A percentile compares a stretch with the other conserved stretches of the same genome.
phyloP scores from a whole-genome alignment of 2,329 filamentous ascomycete species.

The Microdochium nivale region DNA sequence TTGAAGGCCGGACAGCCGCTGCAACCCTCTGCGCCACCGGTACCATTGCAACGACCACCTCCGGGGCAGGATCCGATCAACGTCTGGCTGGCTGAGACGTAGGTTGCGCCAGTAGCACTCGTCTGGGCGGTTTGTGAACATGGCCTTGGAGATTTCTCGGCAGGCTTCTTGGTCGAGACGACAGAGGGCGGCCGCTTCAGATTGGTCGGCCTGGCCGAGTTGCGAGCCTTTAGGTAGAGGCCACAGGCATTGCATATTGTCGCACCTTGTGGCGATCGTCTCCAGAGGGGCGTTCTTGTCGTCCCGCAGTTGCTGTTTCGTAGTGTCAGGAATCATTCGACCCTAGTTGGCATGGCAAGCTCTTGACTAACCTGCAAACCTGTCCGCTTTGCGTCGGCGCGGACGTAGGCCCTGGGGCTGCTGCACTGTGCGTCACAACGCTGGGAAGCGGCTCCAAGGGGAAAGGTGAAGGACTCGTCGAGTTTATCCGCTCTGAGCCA shows the following conservation, averaged over 20 bases:
- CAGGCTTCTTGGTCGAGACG: slow-evolving; percentile 32
- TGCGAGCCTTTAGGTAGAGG: slow-evolving; percentile 87
- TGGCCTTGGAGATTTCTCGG: slow-evolving; percentile 26
- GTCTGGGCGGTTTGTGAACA: slow-evolving; percentile 25
- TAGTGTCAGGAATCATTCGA: slow-evolving; percentile 10
- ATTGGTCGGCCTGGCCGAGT: slow-evolving; percentile 82
- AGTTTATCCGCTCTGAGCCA: slow-evolving; percentile 17
- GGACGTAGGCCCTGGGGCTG: slow-evolving; percentile 7
- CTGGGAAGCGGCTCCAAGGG: slow-evolving; percentile 13
- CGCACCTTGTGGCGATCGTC: slow-evolving; percentile 82
- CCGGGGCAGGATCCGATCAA: slow-evolving; percentile 86
- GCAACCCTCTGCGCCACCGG: slow-evolving; percentile 88
- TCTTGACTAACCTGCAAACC: slow-evolving; percentile 21
- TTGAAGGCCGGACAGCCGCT: slow-evolving; percentile 96
- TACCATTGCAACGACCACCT: slow-evolving; percentile 91
- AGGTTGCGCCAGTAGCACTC: slow-evolving; percentile 50
- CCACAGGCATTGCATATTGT: slow-evolving; percentile 98
- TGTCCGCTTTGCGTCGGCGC: slow-evolving; percentile 16
- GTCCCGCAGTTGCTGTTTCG: slow-evolving; percentile 79
- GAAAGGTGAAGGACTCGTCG: slow-evolving; percentile 21
- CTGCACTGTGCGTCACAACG: slow-evolving; percentile 8
- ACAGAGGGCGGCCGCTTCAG: slow-evolving; percentile 66
- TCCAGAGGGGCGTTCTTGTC: slow-evolving; percentile 88
- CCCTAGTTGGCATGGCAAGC: background rate
- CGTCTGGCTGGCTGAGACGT: slow-evolving; percentile 68